Base-by-base conservation (phyloP, 768 basidiomycete genomes). In the Flagelloscypha sp. region DNA sequence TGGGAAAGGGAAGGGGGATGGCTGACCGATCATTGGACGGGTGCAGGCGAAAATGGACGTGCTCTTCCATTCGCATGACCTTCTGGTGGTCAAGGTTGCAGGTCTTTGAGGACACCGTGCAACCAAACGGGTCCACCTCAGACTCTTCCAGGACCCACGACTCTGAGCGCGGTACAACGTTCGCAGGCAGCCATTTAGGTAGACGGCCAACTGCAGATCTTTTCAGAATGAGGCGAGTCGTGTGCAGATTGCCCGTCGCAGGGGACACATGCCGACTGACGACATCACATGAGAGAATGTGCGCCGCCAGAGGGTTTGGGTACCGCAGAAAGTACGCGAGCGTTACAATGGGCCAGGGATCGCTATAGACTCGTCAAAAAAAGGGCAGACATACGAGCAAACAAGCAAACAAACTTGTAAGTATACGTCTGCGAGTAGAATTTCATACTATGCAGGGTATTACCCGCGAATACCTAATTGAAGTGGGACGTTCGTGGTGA, bases 111-210 rank as follows among this genome's bases (percentile, higher is more conserved):
- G 70, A 66, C 48, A 95, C 74, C 13, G 76, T 70, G 58, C 79
- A 77, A 21, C 80, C 84, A 36, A 78, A 64, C 3, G 86, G 81
- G 59, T 95, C 87, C 6, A 97, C 87, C 51, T 94, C 86, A 47
- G 84, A 94, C 65, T 93, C 85, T 57, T 98, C 93, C 40, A 98
- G 60, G 30, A 95, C 79, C 93, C 90, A 98, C 2, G 84, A 83
- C 58, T 95, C 93, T 22, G 87, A 79, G 47, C 88, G 74, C 2
- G 76, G 74, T 21, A 90, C 62, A 41, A 97, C 80, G 38, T 84
- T 83, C 52, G 75, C 69, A 2, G 84, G 86, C 6, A 86, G 86
- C 93, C 93, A 98, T 48, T 82, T 70, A 0, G 93, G 93, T 40
- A 95, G 66, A n/a, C 84, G 74, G 5, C 90, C 93, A n/a, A n/a